Conservation (phyloP, 495 filamentous ascomycete species). For the Acidomyces sp. region DNA sequence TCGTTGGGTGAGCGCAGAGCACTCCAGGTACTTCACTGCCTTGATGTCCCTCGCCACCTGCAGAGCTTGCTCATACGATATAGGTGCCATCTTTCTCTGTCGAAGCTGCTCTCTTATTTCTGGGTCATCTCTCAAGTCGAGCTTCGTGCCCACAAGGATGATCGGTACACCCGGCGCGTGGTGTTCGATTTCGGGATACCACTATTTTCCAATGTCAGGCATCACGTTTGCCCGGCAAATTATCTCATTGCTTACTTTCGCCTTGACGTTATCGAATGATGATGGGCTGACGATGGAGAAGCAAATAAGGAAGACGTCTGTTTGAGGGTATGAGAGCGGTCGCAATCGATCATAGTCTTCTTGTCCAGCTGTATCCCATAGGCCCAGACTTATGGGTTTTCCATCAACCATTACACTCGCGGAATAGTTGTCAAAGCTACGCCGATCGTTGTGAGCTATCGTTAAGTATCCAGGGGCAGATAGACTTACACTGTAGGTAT, state of each 20-base stretch:
- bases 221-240: no score
- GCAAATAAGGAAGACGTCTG: slow-evolving; percentile 95
- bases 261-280: slow-evolving; percentile 94
- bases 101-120: slow-evolving; percentile 62
- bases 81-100: slow-evolving; percentile 78
- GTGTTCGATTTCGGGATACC: slow-evolving; percentile 94
- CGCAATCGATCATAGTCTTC: slow-evolving; percentile 96
- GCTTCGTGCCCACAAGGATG: slow-evolving; percentile 93
- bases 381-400: slow-evolving; percentile 86
- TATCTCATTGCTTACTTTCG: slow-evolving; percentile 52
- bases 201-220: slow-evolving; percentile 39
- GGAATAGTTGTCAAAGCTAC: slow-evolving; percentile 98
- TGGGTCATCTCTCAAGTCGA: slow-evolving; percentile 87
- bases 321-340: slow-evolving; percentile 93
- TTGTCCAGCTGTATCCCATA: slow-evolving; percentile 98
- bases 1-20: slow-evolving; percentile 91
- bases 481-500: slow-evolving; percentile 92
- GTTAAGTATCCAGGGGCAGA: slow-evolving; percentile 1
- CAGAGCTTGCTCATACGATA: slow-evolving; percentile 78
- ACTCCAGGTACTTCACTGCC: slow-evolving; percentile 91
- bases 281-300: slow-evolving; percentile 97
- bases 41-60: slow-evolving; percentile 79
- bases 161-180: slow-evolving; percentile 92
- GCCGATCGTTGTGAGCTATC: not conserved
- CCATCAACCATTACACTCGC: slow-evolving; percentile 97